Base-by-base conservation (phyloP, 768 basidiomycete species). In the Psilocybe subaeruginosa region DNA sequence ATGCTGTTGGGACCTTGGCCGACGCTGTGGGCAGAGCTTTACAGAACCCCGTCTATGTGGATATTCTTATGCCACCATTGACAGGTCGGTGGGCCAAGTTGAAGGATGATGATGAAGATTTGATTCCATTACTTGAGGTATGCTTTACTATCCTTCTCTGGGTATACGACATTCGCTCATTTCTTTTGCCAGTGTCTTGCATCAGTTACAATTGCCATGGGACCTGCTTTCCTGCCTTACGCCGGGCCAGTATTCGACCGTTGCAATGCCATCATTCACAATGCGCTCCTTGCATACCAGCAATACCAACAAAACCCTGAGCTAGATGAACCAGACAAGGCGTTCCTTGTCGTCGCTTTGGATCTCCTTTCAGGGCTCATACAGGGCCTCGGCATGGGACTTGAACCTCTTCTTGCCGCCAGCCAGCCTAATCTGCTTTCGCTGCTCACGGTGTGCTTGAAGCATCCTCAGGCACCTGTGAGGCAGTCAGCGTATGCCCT, bases 401-500 rank as follows among this genome's bases (percentile, higher is more conserved):
- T 99, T 50, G 90, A 93, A 64, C 78, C 86, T 17, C 76, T 94
- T 56, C 90, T 98, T 70, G 77, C 80, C 17, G 78, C 74, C 43
- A 85, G 81, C 71, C 83, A 90, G 63, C 96, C 95, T 3, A 90
- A 87, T 48, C 82, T 98, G 39, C 82, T 99, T 51, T 79, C 85
- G 56, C 76, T 99, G 61, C 84, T 99, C 55, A 90, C 91, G 1
- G 81, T 93, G 52, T 98, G 97, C 75, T 78, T 99, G 51, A 95
- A 95, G 78, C 95, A 99, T 76, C 95, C 95, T 23, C 95, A 98
- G 73, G 92, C 97, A 9, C 89, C 95, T 1, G 95, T 99, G 7
- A 84, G 97, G 57, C 97, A 99, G 75, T 96, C 94, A 0, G 95
- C 95, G 14, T 97, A 98, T 73, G 97, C 97, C n/a, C 87, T 99